Evolutionary conservation across 2,329 filamentous ascomycete species (phyloP).

Genomic region (Alternaria ethzedia): DNA sequence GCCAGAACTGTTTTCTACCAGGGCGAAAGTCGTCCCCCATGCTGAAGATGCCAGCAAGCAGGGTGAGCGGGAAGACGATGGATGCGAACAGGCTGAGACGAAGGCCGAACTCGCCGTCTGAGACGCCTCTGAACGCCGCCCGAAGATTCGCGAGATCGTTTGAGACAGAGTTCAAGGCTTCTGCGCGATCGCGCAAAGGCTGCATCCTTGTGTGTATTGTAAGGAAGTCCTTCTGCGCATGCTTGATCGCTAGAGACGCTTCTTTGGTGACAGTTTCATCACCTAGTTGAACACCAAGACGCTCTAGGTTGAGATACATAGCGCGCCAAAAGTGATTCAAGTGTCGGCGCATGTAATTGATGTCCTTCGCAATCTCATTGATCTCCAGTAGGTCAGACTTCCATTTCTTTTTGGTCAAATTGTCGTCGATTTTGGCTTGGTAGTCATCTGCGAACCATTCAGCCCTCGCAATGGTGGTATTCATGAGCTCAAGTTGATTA

Average conservation of each 20-base stretch:
- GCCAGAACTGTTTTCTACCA: constrained; percentile 23
- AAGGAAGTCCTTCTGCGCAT: constrained; percentile 16
- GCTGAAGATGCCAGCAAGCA: constrained; percentile 19
- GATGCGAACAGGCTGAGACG: neutral
- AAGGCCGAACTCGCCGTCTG: constrained; percentile 24
- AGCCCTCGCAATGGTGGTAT: neutral
- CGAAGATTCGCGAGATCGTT: constrained; percentile 25
- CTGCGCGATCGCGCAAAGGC: constrained; percentile 20
- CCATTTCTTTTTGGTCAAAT: constrained; percentile 13
- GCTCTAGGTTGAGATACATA: constrained; percentile 24
- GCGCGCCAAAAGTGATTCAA: constrained; percentile 24
- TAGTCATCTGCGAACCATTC: constrained; percentile 29
- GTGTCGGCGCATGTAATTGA: constrained; percentile 26
- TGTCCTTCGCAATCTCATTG: constrained; percentile 17
- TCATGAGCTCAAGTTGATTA: constrained; percentile 4
- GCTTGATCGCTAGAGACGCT: no score
- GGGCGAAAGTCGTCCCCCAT: constrained; percentile 18
- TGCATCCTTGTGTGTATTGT: constrained; percentile 18
- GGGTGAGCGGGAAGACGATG: constrained; percentile 8
- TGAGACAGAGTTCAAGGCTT: constrained; percentile 19
- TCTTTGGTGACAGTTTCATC: no score
- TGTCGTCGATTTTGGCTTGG: constrained; percentile 16
- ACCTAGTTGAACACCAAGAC: neutral
- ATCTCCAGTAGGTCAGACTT: constrained; percentile 20
- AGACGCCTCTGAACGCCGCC: constrained; percentile 23